Percentiles rank a stretch among this genome's conserved stretches.
Conservation (phyloP, 192 early-diverging fungal species). For the Backusella tuberculispora region DNA sequence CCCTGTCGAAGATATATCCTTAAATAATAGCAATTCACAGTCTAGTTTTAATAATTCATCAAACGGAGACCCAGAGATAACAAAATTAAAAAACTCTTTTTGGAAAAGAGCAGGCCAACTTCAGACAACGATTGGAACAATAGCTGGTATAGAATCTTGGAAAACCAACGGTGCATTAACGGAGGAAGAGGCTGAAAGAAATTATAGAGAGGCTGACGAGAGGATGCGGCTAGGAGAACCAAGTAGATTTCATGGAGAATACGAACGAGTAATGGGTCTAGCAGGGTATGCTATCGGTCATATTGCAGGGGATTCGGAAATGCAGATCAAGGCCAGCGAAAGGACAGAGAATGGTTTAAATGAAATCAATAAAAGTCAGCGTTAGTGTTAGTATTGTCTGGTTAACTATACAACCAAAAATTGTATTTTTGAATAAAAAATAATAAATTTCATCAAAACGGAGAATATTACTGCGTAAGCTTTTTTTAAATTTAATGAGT, state of each 20-base stretch:
- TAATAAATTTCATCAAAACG: no score
- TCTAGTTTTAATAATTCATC: neutral
- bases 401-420: neutral
- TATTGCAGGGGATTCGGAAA: constrained; percentile 34
- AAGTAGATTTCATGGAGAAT: constrained; percentile 38
- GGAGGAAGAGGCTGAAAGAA: constrained; percentile 9
- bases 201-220: constrained; percentile 24
- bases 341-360: constrained; percentile 26
- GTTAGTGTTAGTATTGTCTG: neutral
- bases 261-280: constrained; percentile 30
- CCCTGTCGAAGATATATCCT: neutral
- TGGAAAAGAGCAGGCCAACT: constrained; percentile 23
- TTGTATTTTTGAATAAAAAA: no score
- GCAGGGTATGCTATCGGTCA: constrained; percentile 25
- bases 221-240: constrained; percentile 11
- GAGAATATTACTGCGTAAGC: no score
- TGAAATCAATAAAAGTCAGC: constrained; percentile 30
- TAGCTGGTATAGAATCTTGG: constrained; percentile 21
- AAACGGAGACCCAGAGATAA: constrained; percentile 24
- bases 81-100: constrained; percentile 23
- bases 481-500: no score
- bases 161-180: neutral
- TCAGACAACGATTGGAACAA: constrained; percentile 22
- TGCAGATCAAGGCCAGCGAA: constrained; percentile 22
- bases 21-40: neutral